Evolutionary conservation across 129 eudicot genomes (phyloP).

Genomic region (Flaveria brownii): DNA sequence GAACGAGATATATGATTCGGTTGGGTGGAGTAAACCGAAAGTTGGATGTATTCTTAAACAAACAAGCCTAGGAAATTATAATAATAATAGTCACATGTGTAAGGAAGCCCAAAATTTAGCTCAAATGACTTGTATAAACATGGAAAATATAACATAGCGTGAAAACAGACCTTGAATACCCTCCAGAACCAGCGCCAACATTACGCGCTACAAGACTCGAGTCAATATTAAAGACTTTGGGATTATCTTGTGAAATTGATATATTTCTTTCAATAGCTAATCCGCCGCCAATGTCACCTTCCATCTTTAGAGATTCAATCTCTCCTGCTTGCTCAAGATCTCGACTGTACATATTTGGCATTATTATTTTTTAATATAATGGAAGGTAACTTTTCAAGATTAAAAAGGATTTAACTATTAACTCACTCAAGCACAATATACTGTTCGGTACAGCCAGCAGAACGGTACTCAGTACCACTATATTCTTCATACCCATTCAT

Average conservation of each 20-base stretch:
- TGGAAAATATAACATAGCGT: not conserved
- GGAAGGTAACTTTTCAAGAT: not conserved
- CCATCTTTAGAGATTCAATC: constrained; percentile 59
- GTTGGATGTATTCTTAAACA: constrained; percentile 91
- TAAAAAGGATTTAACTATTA: constrained; percentile 3
- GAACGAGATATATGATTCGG: constrained; percentile 66
- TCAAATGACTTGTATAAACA: not conserved
- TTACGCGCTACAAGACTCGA: constrained; percentile 78
- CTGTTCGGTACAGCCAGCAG: constrained; percentile 89
- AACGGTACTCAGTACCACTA: constrained; percentile 79
- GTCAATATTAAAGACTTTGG: constrained; percentile 54
- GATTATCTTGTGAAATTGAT: constrained; percentile 50
- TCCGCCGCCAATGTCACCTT: constrained; percentile 92
- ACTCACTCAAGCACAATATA: constrained; percentile 83
- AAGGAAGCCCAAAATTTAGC: not conserved
- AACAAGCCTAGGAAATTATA: constrained; percentile 61
- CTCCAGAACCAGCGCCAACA: constrained; percentile 96
- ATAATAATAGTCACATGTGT: not conserved
- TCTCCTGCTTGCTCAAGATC: constrained; percentile 90
- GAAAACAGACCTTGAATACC: constrained; percentile 70
- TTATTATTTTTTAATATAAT: not conserved
- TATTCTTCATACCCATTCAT: constrained; percentile 90
- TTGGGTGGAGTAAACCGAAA: constrained; percentile 66
- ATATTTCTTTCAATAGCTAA: constrained; percentile 57
- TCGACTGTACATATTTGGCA: constrained; percentile 41